phyloP scores from a whole-genome alignment of 495 filamentous ascomycete species.

The Articulospora tetracladia region DNA sequence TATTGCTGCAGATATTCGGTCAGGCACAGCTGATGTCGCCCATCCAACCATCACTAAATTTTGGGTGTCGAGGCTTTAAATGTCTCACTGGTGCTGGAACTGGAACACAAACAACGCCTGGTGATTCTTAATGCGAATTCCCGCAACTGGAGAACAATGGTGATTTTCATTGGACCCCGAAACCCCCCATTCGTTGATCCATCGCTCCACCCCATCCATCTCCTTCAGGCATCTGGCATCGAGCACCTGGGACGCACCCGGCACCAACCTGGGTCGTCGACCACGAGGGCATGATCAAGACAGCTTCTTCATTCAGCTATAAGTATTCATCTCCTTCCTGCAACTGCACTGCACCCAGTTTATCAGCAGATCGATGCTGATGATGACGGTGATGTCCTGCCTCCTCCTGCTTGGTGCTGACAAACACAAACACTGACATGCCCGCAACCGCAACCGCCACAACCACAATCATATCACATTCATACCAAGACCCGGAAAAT shows the following conservation, averaged over 20 bases:
- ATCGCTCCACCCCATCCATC: no score
- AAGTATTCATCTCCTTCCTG: background rate
- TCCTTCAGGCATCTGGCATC: background rate
- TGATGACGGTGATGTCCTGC: background rate
- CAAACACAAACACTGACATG: background rate
- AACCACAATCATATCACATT: no score
- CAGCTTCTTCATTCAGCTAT: background rate
- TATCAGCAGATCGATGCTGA: conserved; percentile 1
- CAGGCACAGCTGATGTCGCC: background rate
- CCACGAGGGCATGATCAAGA: no score
- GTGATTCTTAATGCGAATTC: background rate
- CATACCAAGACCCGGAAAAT: background rate
- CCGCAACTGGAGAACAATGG: background rate
- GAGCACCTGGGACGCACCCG: no score
- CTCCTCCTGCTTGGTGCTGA: background rate
- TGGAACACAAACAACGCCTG: no score
- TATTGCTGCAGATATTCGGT: background rate
- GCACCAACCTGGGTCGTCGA: no score
- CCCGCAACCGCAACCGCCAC: no score
- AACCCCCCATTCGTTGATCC: no score
- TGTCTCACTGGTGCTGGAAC: background rate
- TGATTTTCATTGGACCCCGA: no score
- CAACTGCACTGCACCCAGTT: background rate
- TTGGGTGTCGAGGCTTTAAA: background rate
- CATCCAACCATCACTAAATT: background rate